These are phyloP conservation scores for Sphagnum tenellum DNA, from an alignment of 225 moss, liverwort and hornwort species.

Conservation along the genomic window DNA sequence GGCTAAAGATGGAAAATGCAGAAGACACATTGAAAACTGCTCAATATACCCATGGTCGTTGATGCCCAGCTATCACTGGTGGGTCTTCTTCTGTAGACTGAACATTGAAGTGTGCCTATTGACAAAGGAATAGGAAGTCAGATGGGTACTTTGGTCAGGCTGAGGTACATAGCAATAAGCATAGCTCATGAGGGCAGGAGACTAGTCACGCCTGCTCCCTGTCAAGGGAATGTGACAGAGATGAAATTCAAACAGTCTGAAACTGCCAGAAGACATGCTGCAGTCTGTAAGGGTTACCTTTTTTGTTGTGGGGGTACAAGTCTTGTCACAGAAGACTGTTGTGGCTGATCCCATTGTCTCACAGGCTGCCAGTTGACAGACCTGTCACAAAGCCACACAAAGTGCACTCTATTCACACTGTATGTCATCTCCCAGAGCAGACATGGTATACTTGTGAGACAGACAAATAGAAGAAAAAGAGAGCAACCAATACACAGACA, in stretches of 20 bases:
- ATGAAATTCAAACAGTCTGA: no score
- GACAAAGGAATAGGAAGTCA: background rate
- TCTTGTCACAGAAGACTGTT: constrained; percentile 96
- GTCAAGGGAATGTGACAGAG: no score
- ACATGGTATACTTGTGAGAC: no score
- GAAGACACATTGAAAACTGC: no score
- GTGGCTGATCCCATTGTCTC: constrained; percentile 99
- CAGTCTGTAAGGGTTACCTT: constrained; percentile 28
- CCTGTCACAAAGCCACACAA: constrained; percentile 9
- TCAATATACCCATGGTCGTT: constrained; percentile 40
- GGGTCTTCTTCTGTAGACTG: constrained; percentile 31
- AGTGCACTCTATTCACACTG: no score
- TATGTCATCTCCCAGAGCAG: no score
- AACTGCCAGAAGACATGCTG: no score
- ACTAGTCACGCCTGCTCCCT: constrained; percentile 50
- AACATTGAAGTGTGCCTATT: constrained; percentile 53
- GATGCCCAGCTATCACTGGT: constrained; percentile 38
- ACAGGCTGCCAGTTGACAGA: constrained; percentile 91
- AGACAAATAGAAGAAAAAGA: no score
- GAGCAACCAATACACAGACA: no score
- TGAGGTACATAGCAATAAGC: background rate
- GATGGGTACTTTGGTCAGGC: background rate
- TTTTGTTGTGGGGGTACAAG: constrained; percentile 90
- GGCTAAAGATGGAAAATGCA: no score
- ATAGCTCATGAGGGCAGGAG: no score